A percentile compares a stretch with the other conserved stretches of the same genome.
Conservation (phyloP, 2,329 filamentous ascomycete species). For the Nannizzia gypsea region DNA sequence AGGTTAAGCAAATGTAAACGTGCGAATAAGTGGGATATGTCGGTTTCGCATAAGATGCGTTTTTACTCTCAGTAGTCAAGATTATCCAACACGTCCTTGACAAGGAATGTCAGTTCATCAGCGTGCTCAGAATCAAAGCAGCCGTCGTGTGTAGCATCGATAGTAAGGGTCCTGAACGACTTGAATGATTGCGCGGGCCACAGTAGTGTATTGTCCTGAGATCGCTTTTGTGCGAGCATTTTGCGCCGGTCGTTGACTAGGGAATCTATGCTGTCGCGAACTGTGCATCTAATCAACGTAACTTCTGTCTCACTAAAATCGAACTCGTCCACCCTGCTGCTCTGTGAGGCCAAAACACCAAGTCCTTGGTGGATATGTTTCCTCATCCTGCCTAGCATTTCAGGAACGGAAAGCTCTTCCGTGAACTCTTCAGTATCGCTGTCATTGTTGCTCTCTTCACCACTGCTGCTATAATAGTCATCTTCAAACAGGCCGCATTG, state of each 20-base stretch:
- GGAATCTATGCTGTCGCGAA: background rate
- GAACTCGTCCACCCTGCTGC: background rate
- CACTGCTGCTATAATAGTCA: conserved; percentile 7
- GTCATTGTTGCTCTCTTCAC: conserved; percentile 6
- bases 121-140: conserved; percentile 8
- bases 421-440: conserved; percentile 3
- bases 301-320: conserved; percentile 4
- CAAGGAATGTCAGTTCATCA: conserved; percentile 5
- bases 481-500: conserved; percentile 7
- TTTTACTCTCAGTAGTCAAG: background rate
- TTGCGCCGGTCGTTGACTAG: conserved; percentile 4
- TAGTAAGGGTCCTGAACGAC: background rate
- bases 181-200: conserved; percentile 5
- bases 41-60: too few species aligned
- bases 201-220: conserved; percentile 1
- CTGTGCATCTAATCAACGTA: conserved; percentile 7
- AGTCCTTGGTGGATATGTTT: conserved; percentile 8
- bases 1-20: background rate
- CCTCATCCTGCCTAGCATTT: conserved; percentile 7
- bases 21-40: background rate
- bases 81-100: conserved; percentile 6
- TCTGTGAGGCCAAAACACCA: background rate
- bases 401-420: conserved; percentile 6
- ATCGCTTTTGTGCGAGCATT: conserved; percentile 4
- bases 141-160: conserved; percentile 8